Percentiles rank a stretch among this genome's conserved stretches.
Conservation (phyloP, 2,329 filamentous ascomycete species). For the Aspergillus awamori region DNA sequence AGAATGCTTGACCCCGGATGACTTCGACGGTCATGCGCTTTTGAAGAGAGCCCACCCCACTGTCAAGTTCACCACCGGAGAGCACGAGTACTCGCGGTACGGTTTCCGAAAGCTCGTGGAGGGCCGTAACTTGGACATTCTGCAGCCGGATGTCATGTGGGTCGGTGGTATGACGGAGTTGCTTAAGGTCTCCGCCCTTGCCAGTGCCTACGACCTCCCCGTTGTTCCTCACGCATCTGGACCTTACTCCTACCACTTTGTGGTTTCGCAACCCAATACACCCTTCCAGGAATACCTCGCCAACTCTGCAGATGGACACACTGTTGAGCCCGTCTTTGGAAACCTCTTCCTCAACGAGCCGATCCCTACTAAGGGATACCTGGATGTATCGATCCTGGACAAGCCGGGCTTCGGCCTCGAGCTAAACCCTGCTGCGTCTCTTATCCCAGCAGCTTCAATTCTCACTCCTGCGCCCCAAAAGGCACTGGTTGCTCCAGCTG, state of each 20-base stretch:
- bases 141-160: slow-evolving; percentile 98
- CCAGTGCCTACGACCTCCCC: slow-evolving; percentile 88
- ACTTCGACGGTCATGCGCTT: slow-evolving; percentile 85
- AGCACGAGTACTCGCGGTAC: slow-evolving; percentile 93
- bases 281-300: slow-evolving; percentile 96
- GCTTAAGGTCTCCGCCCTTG: slow-evolving; percentile 84
- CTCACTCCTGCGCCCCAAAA: slow-evolving; percentile 65
- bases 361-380: slow-evolving; percentile 78
- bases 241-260: slow-evolving; percentile 94
- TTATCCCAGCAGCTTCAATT: slow-evolving; percentile 75
- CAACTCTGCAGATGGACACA: slow-evolving; percentile 88
- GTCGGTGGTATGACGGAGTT: slow-evolving; percentile 90
- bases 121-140: slow-evolving; percentile 86
- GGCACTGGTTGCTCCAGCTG: slow-evolving; percentile 44
- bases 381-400: slow-evolving; percentile 78
- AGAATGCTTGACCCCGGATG: slow-evolving; percentile 87
- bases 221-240: slow-evolving; percentile 94
- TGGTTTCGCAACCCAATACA: slow-evolving; percentile 87
- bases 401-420: slow-evolving; percentile 90
- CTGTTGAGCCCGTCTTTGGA: slow-evolving; percentile 87
- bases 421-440: slow-evolving; percentile 76
- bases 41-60: slow-evolving; percentile 89
- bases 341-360: slow-evolving; percentile 90
- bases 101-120: slow-evolving; percentile 94
- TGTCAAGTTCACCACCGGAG: slow-evolving; percentile 91